A percentile compares a stretch with the other conserved stretches of the same genome.
Conservation (phyloP, 352 stramenopile genomes). For the Phytopythium vexans region DNA sequence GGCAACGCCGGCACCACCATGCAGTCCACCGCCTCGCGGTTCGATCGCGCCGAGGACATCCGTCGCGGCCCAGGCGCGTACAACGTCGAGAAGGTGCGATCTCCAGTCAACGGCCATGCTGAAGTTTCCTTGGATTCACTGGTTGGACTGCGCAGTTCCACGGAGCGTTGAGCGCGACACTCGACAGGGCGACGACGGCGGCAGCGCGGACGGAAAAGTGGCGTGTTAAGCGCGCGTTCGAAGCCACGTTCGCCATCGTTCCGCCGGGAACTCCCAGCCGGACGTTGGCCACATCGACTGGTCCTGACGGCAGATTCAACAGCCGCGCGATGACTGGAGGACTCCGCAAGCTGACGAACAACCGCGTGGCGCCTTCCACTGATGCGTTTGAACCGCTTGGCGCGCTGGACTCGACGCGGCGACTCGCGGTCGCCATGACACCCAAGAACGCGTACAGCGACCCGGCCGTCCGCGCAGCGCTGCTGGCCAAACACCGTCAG, state of each 20-base stretch:
- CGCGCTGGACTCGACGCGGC: constrained; percentile 15
- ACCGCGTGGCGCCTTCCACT: neutral
- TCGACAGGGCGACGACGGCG: constrained; percentile 29
- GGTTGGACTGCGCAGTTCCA: constrained; percentile 24
- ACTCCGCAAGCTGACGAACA: neutral
- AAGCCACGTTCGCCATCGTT: constrained; percentile 22
- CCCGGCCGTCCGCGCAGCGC: constrained; percentile 26
- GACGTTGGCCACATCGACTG: neutral
- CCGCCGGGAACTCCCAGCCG: neutral
- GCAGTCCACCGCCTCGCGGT: constrained; percentile 47
- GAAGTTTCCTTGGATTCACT: neutral
- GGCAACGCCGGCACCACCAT: constrained; percentile 35
- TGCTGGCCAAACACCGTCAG: constrained; percentile 18
- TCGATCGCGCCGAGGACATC: constrained; percentile 12
- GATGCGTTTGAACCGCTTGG: neutral
- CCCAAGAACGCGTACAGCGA: constrained; percentile 49
- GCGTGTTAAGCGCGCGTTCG: constrained; percentile 19
- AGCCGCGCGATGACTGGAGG: neutral
- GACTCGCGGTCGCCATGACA: constrained; percentile 34
- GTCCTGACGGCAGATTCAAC: neutral
- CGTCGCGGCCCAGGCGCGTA: constrained; percentile 37
- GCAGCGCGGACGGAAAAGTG: constrained; percentile 19
- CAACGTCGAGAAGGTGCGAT: constrained; percentile 44
- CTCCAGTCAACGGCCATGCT: constrained; percentile 6
- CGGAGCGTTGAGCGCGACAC: constrained; percentile 42